These are phyloP conservation scores for Cardamine occulta DNA, from an alignment of 345 rosid genomes.

Conservation along the genomic window DNA sequence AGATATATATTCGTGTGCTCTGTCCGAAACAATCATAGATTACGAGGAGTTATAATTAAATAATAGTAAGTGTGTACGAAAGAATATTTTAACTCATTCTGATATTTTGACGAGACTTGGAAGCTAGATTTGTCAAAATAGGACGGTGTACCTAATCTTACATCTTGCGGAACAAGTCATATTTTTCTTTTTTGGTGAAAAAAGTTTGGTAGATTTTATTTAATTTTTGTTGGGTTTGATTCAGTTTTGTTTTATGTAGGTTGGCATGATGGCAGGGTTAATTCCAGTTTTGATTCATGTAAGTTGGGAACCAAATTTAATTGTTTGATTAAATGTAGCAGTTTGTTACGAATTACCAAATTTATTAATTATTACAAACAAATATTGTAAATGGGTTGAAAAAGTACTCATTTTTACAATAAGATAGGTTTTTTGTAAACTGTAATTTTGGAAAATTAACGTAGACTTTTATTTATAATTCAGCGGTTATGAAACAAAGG, in stretches of 20 bases:
- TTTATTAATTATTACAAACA: background rate
- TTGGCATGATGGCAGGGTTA: background rate
- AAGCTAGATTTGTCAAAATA: constrained; percentile 33
- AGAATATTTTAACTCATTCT: constrained; percentile 17
- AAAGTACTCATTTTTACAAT: too few species aligned
- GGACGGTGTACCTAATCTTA: constrained; percentile 41
- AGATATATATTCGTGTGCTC: background rate
- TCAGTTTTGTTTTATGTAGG: constrained; percentile 12
- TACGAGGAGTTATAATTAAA: constrained; percentile 1
- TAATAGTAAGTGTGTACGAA: constrained; percentile 19
- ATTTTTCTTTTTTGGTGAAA: constrained; percentile 3
- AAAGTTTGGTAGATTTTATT: background rate
- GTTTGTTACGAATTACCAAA: background rate
- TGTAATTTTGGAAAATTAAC: background rate
- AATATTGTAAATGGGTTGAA: too few species aligned
- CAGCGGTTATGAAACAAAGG: background rate
- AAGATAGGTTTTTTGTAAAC: too few species aligned
- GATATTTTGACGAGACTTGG: constrained; percentile 34
- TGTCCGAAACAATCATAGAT: constrained; percentile 8
- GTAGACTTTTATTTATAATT: background rate
- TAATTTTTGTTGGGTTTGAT: background rate
- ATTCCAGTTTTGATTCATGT: constrained; percentile 3
- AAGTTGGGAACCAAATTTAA: constrained; percentile 6
- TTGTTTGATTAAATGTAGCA: background rate
- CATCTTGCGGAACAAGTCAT: constrained; percentile 40